phyloP scores from a whole-genome alignment of 176 grass and related monocot genomes.

The Thalia dealbata region DNA sequence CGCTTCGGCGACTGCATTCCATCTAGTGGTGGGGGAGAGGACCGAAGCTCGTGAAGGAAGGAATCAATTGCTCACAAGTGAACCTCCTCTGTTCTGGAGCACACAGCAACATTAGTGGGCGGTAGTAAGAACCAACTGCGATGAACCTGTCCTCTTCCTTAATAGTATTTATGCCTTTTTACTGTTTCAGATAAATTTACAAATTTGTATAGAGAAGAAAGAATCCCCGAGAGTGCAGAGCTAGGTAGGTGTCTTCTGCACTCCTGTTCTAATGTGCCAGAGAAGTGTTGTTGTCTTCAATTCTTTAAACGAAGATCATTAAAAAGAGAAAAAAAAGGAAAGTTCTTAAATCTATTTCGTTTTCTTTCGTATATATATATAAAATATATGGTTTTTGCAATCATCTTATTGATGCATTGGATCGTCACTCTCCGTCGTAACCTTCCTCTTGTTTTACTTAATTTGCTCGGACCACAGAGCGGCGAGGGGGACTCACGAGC shows the following conservation, averaged over 20 bases:
- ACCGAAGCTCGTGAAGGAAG: neutral
- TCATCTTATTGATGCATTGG: neutral
- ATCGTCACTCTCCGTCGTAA: neutral
- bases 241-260: neutral
- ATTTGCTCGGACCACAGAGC: neutral
- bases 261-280: neutral
- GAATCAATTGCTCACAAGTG: neutral
- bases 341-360: neutral
- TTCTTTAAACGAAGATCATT: neutral
- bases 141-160: neutral
- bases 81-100: neutral
- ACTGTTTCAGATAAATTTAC: neutral
- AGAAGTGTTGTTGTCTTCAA: neutral
- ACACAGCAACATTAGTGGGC: neutral
- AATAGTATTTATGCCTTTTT: neutral
- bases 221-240: neutral
- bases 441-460: neutral
- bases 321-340: neutral
- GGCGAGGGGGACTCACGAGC: neutral
- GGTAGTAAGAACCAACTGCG: neutral
- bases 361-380: too few species aligned
- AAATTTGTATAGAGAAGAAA: neutral
- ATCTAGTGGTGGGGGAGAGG: neutral
- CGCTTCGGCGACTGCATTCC: constrained; percentile 1
- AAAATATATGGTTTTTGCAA: neutral